Evolutionary conservation across 768 basidiomycete species (phyloP), one percentile per base, ranked within the genome.

Genomic region (Lentinula lateritia): DNA sequence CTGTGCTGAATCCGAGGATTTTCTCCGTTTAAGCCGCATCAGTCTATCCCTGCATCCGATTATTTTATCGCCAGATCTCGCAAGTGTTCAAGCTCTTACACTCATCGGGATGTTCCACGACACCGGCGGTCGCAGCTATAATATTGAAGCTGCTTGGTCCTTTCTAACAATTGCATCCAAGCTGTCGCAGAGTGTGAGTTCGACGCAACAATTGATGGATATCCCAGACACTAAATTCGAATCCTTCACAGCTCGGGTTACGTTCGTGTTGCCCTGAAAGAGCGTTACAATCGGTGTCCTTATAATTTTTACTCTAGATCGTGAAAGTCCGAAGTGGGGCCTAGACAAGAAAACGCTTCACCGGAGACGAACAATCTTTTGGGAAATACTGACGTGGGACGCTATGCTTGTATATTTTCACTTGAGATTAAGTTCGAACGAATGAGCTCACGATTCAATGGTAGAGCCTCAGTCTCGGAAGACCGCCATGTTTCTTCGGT

Each of bases 271-370:
- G 16, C n/a, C 43, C n/a, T 35, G 4, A 34, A 36, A 10, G 7
- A 28, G 12, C 15, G 32, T 23, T 7, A 23, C 9, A 5, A 50
- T 23, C 9, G 10, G 2, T n/a, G 32, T 52, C 32, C 32, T 52
- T 10, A 46, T 6, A 23, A 35, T 35, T 4, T 52, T 35, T 7
- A 23, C 16, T 34, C 7, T 45, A 82, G 80, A 82, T 69, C 79
- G 80, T 15, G 81, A 82, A 60, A 74, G 76, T 50, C 73, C 74
- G 18, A 74, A 72, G 28, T 82, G 81, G 64, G 75, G 76, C 57
- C 68, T 82, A 60, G 67, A 70, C 36, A 69, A 71, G 0, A 76
- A 75, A 65, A 68, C 64, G 34, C 73, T 79, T 12, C 73, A 80
- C 61, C 70, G 76, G 52, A 72, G 81, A 43, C 73, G 81, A 16